phyloP scores from a whole-genome alignment of 1,284 basidiomycete species.

The Pterulicium gracile region DNA sequence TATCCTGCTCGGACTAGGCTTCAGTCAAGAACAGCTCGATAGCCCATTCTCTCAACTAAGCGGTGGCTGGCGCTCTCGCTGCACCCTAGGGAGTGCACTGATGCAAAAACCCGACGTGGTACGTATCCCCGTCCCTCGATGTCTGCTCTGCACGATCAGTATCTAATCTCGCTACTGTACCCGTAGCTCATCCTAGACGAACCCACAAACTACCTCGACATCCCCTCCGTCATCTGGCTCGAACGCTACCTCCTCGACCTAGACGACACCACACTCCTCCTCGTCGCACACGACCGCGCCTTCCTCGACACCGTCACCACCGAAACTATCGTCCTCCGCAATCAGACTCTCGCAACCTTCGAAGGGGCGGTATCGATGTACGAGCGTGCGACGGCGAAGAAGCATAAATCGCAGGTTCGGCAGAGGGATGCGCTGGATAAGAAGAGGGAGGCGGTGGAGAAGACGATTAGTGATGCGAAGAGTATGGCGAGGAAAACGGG shows the following conservation, averaged over 20 bases:
- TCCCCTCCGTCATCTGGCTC: slow-evolving; percentile 92
- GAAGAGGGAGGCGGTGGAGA: slow-evolving; percentile 41
- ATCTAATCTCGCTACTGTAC: slow-evolving; percentile 26
- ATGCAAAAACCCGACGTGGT: slow-evolving; percentile 91
- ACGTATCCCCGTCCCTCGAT: background rate
- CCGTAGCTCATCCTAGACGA: slow-evolving; percentile 85
- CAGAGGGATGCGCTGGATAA: slow-evolving; percentile 46
- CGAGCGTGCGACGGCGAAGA: slow-evolving; percentile 40
- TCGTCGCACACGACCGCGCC: slow-evolving; percentile 64
- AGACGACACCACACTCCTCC: slow-evolving; percentile 40
- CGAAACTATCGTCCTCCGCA: slow-evolving; percentile 57
- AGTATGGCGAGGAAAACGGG: slow-evolving; percentile 44
- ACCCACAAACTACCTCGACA: slow-evolving; percentile 84
- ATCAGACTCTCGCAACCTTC: slow-evolving; percentile 47
- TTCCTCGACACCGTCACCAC: slow-evolving; percentile 58
- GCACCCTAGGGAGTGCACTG: slow-evolving; percentile 89
- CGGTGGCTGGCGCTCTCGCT: slow-evolving; percentile 99
- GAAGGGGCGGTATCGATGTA: slow-evolving; percentile 52
- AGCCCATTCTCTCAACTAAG: slow-evolving; percentile 98
- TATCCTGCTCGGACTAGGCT: slow-evolving; percentile 94
- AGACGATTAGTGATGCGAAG: slow-evolving; percentile 30
- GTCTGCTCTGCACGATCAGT: no score
- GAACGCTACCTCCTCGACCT: slow-evolving; percentile 42
- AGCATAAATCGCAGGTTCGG: slow-evolving; percentile 34
- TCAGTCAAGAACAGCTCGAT: slow-evolving; percentile 86